Evolutionary conservation across 2,329 filamentous ascomycete genomes (phyloP), one percentile per base, ranked within the genome.

Genomic region (Penicillium sp.): DNA sequence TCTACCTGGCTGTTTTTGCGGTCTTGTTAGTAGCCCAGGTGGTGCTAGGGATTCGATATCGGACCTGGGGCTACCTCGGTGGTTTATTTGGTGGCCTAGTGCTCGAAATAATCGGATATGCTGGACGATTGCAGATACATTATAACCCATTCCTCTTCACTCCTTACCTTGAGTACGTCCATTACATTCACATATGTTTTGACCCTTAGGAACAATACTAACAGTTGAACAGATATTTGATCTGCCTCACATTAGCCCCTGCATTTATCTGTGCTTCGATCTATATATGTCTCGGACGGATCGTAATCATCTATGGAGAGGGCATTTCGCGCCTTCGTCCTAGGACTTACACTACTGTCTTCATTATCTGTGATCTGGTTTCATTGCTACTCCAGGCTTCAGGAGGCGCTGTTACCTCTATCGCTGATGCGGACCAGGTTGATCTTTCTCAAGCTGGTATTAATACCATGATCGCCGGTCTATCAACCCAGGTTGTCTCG

Each of bases 391-490:
- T 88, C 0, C 86, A 89, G 67, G 82, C 81, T 5, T 75, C 78
- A 0, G 86, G 86, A 43, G 86, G 84, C n/a, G 84, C 76, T 29
- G 67, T 87, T 52, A 78, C 82, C 25, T 76, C 80, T 8, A 68
- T 75, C 13, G 75, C 79, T n/a, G 57, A 67, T 8, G 29, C 43
- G 48, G 68, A 76, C 51, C 62, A 75, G 44, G 9, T 8, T 25
- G 46, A 48, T 9, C 33, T 68, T 16, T 63, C 74, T 15, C 60
- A 73, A 1, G 62, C 66, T 0, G 86, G 84, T n/a, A 79, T 82
- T 60, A 76, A 87, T 67, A 81, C 88, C 72, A 86, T 86, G 80
- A 78, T 89, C n/a, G 84, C 84, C 5, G 87, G 87, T 33, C 79
- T 88, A 0, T 70, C 78, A 19, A 84, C 82, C 68, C 86, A 89